Evolutionary conservation across 2,329 filamentous ascomycete genomes (phyloP).

Genomic region (Ophiostoma tasmaniense): DNA sequence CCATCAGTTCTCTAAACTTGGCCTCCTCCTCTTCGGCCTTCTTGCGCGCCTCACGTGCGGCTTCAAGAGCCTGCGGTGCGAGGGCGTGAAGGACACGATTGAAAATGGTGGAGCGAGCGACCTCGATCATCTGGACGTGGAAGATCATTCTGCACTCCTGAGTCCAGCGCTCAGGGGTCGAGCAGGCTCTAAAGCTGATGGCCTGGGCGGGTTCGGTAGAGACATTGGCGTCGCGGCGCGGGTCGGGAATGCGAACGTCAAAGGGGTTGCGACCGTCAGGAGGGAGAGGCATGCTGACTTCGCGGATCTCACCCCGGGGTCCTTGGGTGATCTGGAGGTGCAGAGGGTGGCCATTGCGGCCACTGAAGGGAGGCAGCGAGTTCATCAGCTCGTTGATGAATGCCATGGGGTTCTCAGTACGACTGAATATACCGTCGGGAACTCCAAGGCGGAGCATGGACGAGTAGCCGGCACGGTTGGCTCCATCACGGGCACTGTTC

Average conservation of each 20-base stretch:
- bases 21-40: constrained; percentile 50
- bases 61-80: constrained; percentile 75
- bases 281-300: constrained; percentile 38
- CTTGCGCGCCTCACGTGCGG: constrained; percentile 62
- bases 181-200: constrained; percentile 62
- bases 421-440: constrained; percentile 38
- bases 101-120: constrained; percentile 61
- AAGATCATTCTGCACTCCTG: constrained; percentile 87
- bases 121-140: constrained; percentile 50
- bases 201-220: constrained; percentile 61
- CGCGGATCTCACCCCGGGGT: constrained; percentile 42
- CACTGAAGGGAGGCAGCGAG: constrained; percentile 30
- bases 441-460: constrained; percentile 44
- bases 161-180: constrained; percentile 72
- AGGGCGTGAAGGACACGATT: constrained; percentile 59
- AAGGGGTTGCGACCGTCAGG: not conserved
- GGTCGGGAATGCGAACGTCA: constrained; percentile 27
- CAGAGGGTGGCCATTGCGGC: constrained; percentile 41
- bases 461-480: constrained; percentile 33
- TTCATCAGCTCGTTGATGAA: constrained; percentile 47
- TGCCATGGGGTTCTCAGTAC: constrained; percentile 38
- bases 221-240: constrained; percentile 36
- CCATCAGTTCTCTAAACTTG: constrained; percentile 45
- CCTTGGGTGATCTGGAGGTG: constrained; percentile 51
- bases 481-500: constrained; percentile 35